Evolutionary conservation across 768 basidiomycete genomes (phyloP), one percentile per base, ranked within the genome.

Genomic region (Hebeloma cylindrosporum): DNA sequence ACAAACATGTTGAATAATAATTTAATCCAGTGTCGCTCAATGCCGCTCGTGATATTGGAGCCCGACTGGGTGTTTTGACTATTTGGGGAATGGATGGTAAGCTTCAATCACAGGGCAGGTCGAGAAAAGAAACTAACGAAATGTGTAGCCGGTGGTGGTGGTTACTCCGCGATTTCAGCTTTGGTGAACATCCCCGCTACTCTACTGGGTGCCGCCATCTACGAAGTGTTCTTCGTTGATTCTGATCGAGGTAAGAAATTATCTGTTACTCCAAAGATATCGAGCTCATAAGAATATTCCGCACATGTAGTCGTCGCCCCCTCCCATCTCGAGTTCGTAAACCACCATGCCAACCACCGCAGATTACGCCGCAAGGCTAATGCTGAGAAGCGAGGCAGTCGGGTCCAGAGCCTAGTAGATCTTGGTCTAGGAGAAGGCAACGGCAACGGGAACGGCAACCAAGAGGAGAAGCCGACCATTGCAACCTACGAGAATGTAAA

Each of bases 171-270:
- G 7, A 74, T 85, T 38, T 58, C 83, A 1, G 79, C 84, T 2
- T 70, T 85, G 23, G 78, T 79, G 3, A 85, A 82, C 52, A 80
- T 85, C 53, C 81, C 80, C 3, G 80, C 82, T 2, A 85, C 75
- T 10, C 40, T 83, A 21, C 61, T 82, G 36, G 80, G 72, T 11
- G 74, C 70, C 18, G 46, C 70, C 40, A 45, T 83, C 20, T 83
- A 85, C 42, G 79, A 83, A 50, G 46, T 74, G 7, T 70, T 85
- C 59, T 63, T 86, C 18, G 60, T 67, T 17, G 83, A 85, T 57
- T 78, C 78, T 8, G 74, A 77, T 49, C 65, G 82, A 61, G 79
- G 82, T 81, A 53, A 47, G 75, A 62, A 14, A 8, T 16, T 10
- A 31, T 27, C 26, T 28, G 42, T 18, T 26, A 5, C 20, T 33